A percentile compares a stretch with the other conserved stretches of the same genome.
Evolutionary conservation across 2,329 filamentous ascomycete genomes (phyloP).

Genomic region (Celoporthe dispersa): DNA sequence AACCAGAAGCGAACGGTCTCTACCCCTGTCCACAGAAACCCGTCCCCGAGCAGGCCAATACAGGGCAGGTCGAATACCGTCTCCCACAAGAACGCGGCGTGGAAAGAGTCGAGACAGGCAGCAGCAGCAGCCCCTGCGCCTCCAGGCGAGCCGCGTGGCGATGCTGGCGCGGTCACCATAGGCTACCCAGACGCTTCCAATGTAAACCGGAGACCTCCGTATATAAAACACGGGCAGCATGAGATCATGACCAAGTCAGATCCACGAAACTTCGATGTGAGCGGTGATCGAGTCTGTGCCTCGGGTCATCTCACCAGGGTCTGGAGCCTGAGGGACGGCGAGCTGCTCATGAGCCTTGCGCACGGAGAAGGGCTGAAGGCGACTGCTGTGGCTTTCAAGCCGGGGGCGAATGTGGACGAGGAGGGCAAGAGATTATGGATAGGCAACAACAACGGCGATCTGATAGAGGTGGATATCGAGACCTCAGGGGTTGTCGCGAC

Average conservation of each 20-base stretch:
- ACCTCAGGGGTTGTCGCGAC: conserved; percentile 72
- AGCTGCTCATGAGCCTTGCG: conserved; percentile 77
- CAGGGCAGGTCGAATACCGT: conserved; percentile 57
- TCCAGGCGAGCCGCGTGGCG: conserved; percentile 16
- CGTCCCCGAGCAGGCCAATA: conserved; percentile 45
- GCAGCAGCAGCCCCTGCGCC: conserved; percentile 25
- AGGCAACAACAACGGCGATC: conserved; percentile 84
- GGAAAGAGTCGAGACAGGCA: conserved; percentile 42
- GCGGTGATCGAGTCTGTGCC: conserved; percentile 84
- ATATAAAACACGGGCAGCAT: conserved; percentile 70
- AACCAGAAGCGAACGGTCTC: conserved; percentile 51
- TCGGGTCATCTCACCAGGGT: conserved; percentile 85
- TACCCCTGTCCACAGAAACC: conserved; percentile 48
- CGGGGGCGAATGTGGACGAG: conserved; percentile 73
- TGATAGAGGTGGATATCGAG: conserved; percentile 84
- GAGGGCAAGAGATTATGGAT: conserved; percentile 88
- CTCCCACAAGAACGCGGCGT: conserved; percentile 46
- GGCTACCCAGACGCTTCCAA: conserved; percentile 85
- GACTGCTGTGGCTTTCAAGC: conserved; percentile 83
- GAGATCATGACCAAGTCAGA: conserved; percentile 88
- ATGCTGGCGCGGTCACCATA: conserved; percentile 51
- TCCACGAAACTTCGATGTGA: conserved; percentile 83
- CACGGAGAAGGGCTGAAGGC: conserved; percentile 87
- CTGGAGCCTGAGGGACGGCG: conserved; percentile 84
- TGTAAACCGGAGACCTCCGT: conserved; percentile 82